phyloP scores from a whole-genome alignment of 305 asterid genomes.

The Nicotiana rustica region DNA sequence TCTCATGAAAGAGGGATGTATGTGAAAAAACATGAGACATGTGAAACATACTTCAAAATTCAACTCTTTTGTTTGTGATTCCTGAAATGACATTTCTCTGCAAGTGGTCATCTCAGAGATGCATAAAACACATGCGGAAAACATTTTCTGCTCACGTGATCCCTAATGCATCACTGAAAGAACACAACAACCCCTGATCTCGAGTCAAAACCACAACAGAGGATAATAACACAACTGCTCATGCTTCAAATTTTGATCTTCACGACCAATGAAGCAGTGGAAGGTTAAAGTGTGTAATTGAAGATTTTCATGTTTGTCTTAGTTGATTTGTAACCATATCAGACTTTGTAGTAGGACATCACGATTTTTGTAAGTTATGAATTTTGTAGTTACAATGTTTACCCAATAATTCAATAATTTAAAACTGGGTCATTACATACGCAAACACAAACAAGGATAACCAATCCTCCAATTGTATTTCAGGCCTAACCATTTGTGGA shows the following conservation, averaged over 20 bases:
- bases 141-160: background rate
- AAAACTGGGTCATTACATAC: background rate
- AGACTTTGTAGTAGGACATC: background rate
- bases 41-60: no score
- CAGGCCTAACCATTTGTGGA: background rate
- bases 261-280: background rate
- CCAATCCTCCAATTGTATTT: background rate
- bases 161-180: background rate
- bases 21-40: no score
- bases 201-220: background rate
- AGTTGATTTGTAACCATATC: background rate
- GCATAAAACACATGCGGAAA: background rate
- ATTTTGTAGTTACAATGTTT: background rate
- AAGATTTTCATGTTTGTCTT: conserved; percentile 8
- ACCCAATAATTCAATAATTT: background rate
- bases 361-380: background rate
- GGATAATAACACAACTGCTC: background rate
- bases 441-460: background rate
- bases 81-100: background rate
- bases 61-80: background rate
- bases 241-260: background rate
- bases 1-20: no score
- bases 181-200: background rate
- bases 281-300: background rate
- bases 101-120: background rate